These are phyloP conservation scores for Pseudevernia furfuracea DNA, from an alignment of 495 filamentous ascomycete species.

Conservation along the genomic window DNA sequence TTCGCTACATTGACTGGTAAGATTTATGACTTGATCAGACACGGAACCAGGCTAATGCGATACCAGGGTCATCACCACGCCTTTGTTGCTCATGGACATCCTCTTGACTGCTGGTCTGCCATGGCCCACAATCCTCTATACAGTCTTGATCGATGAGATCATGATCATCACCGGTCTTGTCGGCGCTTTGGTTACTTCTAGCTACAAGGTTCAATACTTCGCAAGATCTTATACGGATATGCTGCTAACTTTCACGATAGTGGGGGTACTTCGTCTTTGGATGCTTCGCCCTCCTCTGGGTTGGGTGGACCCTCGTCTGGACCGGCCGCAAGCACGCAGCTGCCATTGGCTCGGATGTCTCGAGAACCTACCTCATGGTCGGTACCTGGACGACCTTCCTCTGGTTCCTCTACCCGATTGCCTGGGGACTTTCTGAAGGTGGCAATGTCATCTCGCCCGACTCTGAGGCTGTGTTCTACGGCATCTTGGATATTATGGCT, in stretches of 20 bases:
- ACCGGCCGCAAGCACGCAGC: conserved; percentile 48
- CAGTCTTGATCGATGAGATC: conserved; percentile 52
- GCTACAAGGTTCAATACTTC: conserved; percentile 41
- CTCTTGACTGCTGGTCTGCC: conserved; percentile 57
- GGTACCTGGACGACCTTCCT: conserved; percentile 45
- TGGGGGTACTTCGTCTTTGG: conserved; percentile 60
- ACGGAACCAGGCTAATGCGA: conserved; percentile 5
- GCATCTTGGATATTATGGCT: conserved; percentile 54
- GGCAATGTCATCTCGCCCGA: conserved; percentile 59
- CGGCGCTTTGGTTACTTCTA: conserved; percentile 49
- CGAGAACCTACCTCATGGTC: conserved; percentile 44
- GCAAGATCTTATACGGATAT: not conserved
- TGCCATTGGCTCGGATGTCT: conserved; percentile 42
- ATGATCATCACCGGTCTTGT: conserved; percentile 59
- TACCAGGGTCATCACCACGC: conserved; percentile 38
- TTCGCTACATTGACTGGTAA: conserved; percentile 60
- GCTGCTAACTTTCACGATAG: conserved; percentile 10
- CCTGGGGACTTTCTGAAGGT: conserved; percentile 60
- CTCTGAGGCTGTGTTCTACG: conserved; percentile 61
- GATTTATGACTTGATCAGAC: conserved; percentile 28
- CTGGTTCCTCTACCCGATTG: conserved; percentile 60
- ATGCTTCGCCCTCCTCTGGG: conserved; percentile 42
- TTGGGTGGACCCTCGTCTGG: conserved; percentile 53
- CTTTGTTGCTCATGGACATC: conserved; percentile 51
- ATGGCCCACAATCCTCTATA: conserved; percentile 56